Base-by-base conservation (phyloP, 768 basidiomycete genomes). In the Trametes cinnabarina region DNA sequence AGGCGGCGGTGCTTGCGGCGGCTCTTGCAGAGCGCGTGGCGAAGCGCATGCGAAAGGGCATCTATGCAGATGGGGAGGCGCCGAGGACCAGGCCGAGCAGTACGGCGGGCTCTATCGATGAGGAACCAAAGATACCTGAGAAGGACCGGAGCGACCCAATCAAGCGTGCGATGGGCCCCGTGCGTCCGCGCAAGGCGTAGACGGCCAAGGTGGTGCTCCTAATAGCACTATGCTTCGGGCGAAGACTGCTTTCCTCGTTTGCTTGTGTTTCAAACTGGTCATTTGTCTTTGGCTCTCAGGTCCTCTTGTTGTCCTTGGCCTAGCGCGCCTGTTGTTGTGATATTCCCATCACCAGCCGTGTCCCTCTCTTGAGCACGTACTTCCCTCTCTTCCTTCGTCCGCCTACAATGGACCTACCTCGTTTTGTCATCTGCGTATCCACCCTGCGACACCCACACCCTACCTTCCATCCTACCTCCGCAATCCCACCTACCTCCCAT, bases 91-190 rank as follows among this genome's bases (percentile, higher is more conserved):
- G 61, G 7, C 53, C 65, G 20, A 62, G 63, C 41, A 60, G 61
- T 47, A 37, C 43, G 14, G 41, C 61, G 25, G 26, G 37, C 32
- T 6, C 6, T 32, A 12, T 32, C 30, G 30, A 32, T 12, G 30
- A 55, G 26, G 50, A 52, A 14, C 60, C 60, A 3, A 46, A 47
- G 7, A 39, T 63, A 3, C 66, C 66, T 2, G 60, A 57, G 51
- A 67, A 65, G 51, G 66, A 67, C 34, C 51, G 64, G 28, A 63
- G 60, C 58, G 66, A 67, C 51, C 64, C 57, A 3, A 55, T 58
- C 12, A 63, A 59, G 47, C 66, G 66, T 11, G 66, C 66, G 19
- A 57, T 68, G 51, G 65, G 62, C 15, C 62, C 54, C n/a, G 47
- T 40, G 6, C 55, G 55, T 40, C 42, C 42, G 22, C 44, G 41